Percentiles rank a stretch among this genome's conserved stretches.
Evolutionary conservation across 331 rosid genomes (phyloP).

Genomic region (Erythrophleum ivorense): DNA sequence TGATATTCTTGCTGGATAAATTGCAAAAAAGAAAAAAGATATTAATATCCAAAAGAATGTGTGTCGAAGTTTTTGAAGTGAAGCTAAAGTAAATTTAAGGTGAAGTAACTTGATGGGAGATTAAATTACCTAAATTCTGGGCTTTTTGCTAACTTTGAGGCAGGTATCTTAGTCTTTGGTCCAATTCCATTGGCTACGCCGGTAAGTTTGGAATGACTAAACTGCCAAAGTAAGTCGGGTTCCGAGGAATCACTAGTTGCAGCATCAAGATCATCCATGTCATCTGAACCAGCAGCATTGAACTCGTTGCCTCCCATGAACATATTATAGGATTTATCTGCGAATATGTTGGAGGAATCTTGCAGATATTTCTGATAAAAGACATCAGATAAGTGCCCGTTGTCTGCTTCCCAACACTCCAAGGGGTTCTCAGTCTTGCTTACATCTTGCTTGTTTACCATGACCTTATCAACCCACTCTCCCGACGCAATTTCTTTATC

Average conservation of each 20-base stretch:
- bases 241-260: constrained; percentile 98
- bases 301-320: constrained; percentile 66
- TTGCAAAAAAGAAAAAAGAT: background rate
- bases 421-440: constrained; percentile 67
- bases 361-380: constrained; percentile 85
- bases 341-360: constrained; percentile 70
- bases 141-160: constrained; percentile 60
- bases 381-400: constrained; percentile 66
- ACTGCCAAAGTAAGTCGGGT: constrained; percentile 95
- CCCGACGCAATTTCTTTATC: constrained; percentile 75
- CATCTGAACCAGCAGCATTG: constrained; percentile 65
- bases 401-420: constrained; percentile 74
- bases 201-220: constrained; percentile 70
- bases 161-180: constrained; percentile 55
- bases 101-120: background rate
- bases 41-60: constrained; percentile 27
- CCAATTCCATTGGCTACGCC: constrained; percentile 64
- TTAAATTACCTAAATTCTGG: constrained; percentile 73
- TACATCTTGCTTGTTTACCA: constrained; percentile 91
- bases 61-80: background rate
- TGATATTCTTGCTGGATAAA: constrained; percentile 59
- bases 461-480: constrained; percentile 96
- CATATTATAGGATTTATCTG: constrained; percentile 73
- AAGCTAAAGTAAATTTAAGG: background rate
- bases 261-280: constrained; percentile 82